A percentile compares a stretch with the other conserved stretches of the same genome.
These are phyloP conservation scores for Sanghuangporus baumii DNA, from an alignment of 1,284 basidiomycete genomes.

Conservation along the genomic window DNA sequence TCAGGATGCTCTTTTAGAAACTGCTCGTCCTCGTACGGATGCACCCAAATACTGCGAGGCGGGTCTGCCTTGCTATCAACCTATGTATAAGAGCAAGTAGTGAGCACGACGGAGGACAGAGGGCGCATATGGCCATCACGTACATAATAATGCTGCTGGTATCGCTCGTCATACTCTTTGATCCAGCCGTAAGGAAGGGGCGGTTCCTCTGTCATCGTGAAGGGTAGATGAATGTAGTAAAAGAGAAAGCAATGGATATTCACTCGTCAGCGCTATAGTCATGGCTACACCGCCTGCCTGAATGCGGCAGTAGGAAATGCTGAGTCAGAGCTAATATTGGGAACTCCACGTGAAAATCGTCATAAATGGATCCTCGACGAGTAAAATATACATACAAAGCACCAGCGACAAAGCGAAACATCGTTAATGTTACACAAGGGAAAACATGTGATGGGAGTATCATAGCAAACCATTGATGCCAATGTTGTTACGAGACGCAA, in stretches of 20 bases:
- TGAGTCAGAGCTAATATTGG: neutral
- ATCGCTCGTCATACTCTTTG: constrained; percentile 41
- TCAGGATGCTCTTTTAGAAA: constrained; percentile 55
- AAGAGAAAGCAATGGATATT: neutral
- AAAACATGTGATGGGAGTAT: neutral
- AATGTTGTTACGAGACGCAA: neutral
- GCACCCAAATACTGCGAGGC: constrained; percentile 65
- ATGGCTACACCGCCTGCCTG: neutral
- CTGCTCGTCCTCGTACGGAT: constrained; percentile 63
- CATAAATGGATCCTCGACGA: neutral
- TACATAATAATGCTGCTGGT: constrained; percentile 42
- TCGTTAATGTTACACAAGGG: neutral
- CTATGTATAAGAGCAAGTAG: constrained; percentile 26
- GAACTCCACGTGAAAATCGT: neutral
- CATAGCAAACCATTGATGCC: neutral
- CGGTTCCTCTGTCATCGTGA: constrained; percentile 23
- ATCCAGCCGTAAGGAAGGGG: constrained; percentile 60
- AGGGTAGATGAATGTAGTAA: constrained; percentile 22
- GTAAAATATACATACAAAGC: neutral
- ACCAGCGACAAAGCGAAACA: neutral
- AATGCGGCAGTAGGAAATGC: neutral
- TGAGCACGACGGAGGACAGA: constrained; percentile 14
- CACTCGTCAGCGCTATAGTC: neutral
- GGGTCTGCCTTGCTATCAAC: constrained; percentile 62
- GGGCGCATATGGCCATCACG: constrained; percentile 14